Base-by-base conservation (phyloP, 805 yeast species). In the Maudiozyma bulderi region DNA sequence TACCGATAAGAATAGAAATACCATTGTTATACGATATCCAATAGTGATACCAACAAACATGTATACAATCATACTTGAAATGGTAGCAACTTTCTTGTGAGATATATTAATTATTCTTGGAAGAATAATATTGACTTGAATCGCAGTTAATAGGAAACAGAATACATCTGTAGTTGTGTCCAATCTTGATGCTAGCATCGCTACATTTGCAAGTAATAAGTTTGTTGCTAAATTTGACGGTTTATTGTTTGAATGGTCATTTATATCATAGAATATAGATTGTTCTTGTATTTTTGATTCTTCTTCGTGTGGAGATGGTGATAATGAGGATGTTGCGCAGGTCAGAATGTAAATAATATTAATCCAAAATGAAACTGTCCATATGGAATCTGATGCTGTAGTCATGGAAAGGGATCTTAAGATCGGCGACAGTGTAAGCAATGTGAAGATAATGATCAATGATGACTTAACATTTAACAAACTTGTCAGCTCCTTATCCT, bases 361-460 rank as follows among this genome's bases (percentile, higher is more conserved):
- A 13, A 93, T 70, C 81, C 96, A 84, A 44, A 83, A 80, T 7
- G 95, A 79, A 5, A 93, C 66, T 0, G 95, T 89, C 97, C 98
- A 91, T 51, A 93, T 88, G 13, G 96, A 87, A 68, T 93, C 98
- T 0, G 93, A 84, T 0, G 96, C 80, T 0, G 96, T 88, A 0
- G 96, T 84, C 57, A 81, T 80, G 0, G 96, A 88, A 41, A 93
- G 73, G 0, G 96, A 88, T 56, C 86, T 84, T 45, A 93, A 74
- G 1, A 93, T 91, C 0, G 99, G 99, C 0, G 97, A 85, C 41
- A 91, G 71, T 0, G 93, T 81, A 40, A 88, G 70, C 40, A 90
- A 69, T 3, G 86, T 77, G 50, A 90, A 76, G 1, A 82, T 73
- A 10, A 90, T 82, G 30, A 93, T 68, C 3, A 79, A 50, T 2